phyloP scores from a whole-genome alignment of 192 early-diverging fungal genomes.

The Haplosporangium gracile region DNA sequence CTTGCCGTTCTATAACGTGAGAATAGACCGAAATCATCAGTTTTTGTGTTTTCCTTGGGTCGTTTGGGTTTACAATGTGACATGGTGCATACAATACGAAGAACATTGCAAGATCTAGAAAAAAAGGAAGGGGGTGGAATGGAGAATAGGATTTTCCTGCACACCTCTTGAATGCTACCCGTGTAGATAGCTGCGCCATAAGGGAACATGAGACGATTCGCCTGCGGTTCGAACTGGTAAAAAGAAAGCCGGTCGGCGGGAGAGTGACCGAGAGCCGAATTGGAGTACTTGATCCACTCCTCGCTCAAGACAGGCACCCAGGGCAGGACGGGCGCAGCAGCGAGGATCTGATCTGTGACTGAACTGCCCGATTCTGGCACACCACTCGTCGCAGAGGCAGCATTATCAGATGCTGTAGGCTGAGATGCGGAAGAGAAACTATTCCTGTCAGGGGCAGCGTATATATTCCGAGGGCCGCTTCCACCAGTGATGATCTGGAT shows the following conservation, averaged over 20 bases:
- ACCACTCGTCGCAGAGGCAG: constrained; percentile 16
- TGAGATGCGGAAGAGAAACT: constrained; percentile 7
- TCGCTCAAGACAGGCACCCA: constrained; percentile 49
- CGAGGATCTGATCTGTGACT: constrained; percentile 61
- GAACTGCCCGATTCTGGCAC: constrained; percentile 18
- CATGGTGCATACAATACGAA: neutral
- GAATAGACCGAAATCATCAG: neutral
- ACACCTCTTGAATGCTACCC: constrained; percentile 32
- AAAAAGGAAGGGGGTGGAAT: neutral
- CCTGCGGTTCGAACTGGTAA: constrained; percentile 46
- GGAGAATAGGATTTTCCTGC: neutral
- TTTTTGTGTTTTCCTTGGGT: neutral
- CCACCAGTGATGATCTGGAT: constrained; percentile 28
- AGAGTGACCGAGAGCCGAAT: constrained; percentile 13
- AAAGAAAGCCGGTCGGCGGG: constrained; percentile 35
- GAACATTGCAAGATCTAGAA: neutral
- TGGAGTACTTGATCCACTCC: constrained; percentile 37
- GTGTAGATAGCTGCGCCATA: constrained; percentile 49
- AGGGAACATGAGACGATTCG: constrained; percentile 45
- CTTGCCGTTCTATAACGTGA: constrained; percentile 31
- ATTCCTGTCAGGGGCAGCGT: neutral
- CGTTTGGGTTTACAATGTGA: neutral
- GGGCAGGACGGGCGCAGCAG: constrained; percentile 62
- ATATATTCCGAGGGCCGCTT: constrained; percentile 12
- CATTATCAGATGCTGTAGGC: constrained; percentile 2